A percentile compares a stretch with the other conserved stretches of the same genome.
phyloP scores from a whole-genome alignment of 2,329 filamentous ascomycete genomes.

The Xylaria sp. region DNA sequence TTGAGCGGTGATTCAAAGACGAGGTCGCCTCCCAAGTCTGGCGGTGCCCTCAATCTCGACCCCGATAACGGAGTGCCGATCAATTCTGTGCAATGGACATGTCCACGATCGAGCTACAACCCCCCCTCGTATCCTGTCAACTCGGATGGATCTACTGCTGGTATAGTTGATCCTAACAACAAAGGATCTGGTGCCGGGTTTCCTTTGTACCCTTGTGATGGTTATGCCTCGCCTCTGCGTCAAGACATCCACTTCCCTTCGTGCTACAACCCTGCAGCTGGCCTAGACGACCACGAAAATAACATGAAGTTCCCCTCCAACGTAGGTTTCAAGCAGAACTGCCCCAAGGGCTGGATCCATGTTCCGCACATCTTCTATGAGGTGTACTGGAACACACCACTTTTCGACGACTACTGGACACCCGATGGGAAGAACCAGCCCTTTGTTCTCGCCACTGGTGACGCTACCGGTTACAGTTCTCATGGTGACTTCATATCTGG shows the following conservation, averaged over 20 bases:
- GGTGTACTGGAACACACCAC: slow-evolving; percentile 68
- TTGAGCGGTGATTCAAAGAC: slow-evolving; percentile 70
- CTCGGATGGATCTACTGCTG: slow-evolving; percentile 65
- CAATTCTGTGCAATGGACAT: slow-evolving; percentile 68
- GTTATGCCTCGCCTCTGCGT: slow-evolving; percentile 68
- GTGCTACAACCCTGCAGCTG: slow-evolving; percentile 74
- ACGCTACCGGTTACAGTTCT: slow-evolving; percentile 74
- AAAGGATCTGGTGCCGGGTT: slow-evolving; percentile 71
- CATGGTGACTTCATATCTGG: slow-evolving; percentile 80
- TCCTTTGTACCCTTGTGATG: slow-evolving; percentile 75
- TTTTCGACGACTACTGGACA: slow-evolving; percentile 64
- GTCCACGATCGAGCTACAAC: slow-evolving; percentile 62
- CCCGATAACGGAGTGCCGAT: slow-evolving; percentile 59
- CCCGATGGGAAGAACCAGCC: slow-evolving; percentile 65
- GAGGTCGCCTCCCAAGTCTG: slow-evolving; percentile 66
- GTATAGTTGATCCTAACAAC: slow-evolving; percentile 65
- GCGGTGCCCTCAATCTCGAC: slow-evolving; percentile 62
- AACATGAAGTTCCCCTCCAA: slow-evolving; percentile 73
- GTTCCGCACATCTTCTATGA: slow-evolving; percentile 68
- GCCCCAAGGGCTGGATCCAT: slow-evolving; percentile 65
- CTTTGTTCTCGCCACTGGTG: slow-evolving; percentile 76
- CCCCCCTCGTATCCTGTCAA: slow-evolving; percentile 62
- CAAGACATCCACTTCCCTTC: slow-evolving; percentile 77
- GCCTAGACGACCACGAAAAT: slow-evolving; percentile 67
- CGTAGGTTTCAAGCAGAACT: slow-evolving; percentile 62